These are phyloP conservation scores for Rhynchospora tenuis DNA, from an alignment of 176 grass and related monocot species.

Conservation along the genomic window DNA sequence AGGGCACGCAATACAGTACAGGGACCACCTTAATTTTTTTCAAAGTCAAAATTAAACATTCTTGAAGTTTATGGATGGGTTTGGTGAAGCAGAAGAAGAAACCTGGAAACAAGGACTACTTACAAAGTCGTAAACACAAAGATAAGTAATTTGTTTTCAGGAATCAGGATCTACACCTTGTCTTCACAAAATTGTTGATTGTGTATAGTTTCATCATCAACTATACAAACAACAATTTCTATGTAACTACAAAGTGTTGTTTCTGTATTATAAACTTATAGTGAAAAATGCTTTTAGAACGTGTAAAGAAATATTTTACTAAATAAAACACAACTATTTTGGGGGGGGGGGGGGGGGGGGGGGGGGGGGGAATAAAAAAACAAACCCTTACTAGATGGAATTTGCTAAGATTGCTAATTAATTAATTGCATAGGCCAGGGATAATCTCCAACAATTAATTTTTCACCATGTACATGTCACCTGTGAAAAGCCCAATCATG, in stretches of 20 bases:
- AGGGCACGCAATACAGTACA: background rate
- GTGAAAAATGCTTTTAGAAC: background rate
- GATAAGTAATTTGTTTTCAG: background rate
- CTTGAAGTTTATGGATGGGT: background rate
- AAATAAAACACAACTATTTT: background rate
- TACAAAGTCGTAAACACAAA: background rate
- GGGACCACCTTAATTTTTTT: background rate
- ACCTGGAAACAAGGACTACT: background rate
- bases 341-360: no score
- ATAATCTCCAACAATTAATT: background rate
- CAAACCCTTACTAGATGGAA: background rate
- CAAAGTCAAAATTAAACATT: background rate
- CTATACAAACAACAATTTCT: background rate
- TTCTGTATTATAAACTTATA: background rate
- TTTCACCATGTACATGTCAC: background rate
- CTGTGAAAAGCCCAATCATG: slow-evolving; percentile 4
- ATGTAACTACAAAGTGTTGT: background rate
- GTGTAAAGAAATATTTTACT: background rate
- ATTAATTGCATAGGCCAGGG: background rate
- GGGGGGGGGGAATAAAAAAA: no score
- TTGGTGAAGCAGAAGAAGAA: background rate
- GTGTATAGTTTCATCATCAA: background rate
- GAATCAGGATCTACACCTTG: background rate
- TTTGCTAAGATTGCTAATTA: background rate
- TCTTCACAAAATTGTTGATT: background rate